Percentiles rank a stretch among this genome's conserved stretches.
Conservation (phyloP, 2,329 filamentous ascomycete genomes). For the Coleophoma eucalyptorum region DNA sequence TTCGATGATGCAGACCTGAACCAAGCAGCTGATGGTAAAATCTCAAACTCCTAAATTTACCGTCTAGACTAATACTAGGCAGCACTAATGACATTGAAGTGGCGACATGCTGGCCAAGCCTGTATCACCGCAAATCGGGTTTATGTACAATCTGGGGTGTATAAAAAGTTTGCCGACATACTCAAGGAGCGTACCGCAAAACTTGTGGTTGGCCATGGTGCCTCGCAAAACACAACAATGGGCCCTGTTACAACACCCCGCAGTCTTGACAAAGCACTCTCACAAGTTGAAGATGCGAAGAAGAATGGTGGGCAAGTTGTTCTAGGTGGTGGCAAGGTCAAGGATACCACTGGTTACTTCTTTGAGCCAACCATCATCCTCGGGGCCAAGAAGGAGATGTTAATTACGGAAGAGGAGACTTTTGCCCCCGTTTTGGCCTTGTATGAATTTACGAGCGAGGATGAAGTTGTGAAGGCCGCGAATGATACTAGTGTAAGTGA, state of each 20-base stretch:
- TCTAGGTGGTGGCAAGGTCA: slow-evolving; percentile 53
- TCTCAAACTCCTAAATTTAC: slow-evolving; percentile 25
- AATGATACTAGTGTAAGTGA: slow-evolving; percentile 45
- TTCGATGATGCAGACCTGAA: slow-evolving; percentile 62
- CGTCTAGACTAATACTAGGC: too few species aligned
- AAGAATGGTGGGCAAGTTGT: slow-evolving; percentile 60
- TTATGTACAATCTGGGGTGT: slow-evolving; percentile 59
- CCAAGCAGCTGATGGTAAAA: slow-evolving; percentile 43
- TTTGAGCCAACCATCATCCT: slow-evolving; percentile 65
- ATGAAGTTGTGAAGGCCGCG: slow-evolving; percentile 55
- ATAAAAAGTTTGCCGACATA: slow-evolving; percentile 54
- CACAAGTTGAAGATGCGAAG: slow-evolving; percentile 61
- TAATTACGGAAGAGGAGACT: slow-evolving; percentile 54
- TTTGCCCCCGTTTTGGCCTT: slow-evolving; percentile 63
- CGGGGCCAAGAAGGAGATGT: slow-evolving; percentile 54
- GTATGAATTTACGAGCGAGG: slow-evolving; percentile 62
- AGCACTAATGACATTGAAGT: slow-evolving; percentile 45
- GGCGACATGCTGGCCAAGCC: slow-evolving; percentile 58
- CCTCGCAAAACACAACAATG: slow-evolving; percentile 52
- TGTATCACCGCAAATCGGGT: slow-evolving; percentile 64
- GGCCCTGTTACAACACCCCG: slow-evolving; percentile 55
- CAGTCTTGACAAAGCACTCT: slow-evolving; percentile 50
- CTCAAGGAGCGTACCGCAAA: slow-evolving; percentile 47
- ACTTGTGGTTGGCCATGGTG: slow-evolving; percentile 59
- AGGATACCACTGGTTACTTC: slow-evolving; percentile 55